Base-by-base conservation (phyloP, 2,329 filamentous ascomycete genomes). In the Claviceps lovelessii region DNA sequence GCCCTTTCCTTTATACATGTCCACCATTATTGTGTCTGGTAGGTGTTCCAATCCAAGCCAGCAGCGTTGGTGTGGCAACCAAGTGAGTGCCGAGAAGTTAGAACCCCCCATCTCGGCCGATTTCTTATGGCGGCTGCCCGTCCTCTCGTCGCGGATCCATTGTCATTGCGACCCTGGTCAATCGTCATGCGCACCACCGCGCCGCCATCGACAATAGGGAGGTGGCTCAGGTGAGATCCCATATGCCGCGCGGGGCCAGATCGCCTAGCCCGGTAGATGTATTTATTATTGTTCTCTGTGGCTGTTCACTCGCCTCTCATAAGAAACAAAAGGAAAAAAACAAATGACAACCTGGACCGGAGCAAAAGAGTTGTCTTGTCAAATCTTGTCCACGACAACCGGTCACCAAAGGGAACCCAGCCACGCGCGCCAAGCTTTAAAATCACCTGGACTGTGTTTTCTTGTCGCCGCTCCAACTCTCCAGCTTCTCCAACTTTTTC, bases 161-260 rank as follows among this genome's bases (percentile, higher is more conserved):
- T 54, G 50, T 51, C 46, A 44, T 42, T 58, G 56, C 45, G 54
- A 58, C 58, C 56, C 52, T 50, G 49, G 55, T 41, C 53, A 35
- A 39, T 44, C 54, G 47, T 52, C 51, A 19, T 54, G 49, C 42
- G 54, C 54, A 54, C 54, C 53, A 54, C 44, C 45, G 54, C 59
- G 53, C 53, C 49, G 52, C 55, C 49, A n/a, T 52, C 33, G 15
- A 54, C 51, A 54, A 55, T 55, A 55, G 49, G 47, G n/a, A 45
- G 29, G n/a, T 52, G 52, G 54, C 17, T 41, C 15, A 28, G 45
- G 53, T 51, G 46, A 10, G 35, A 10, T 37, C 10, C 19, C 29
- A 42, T 46, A 49, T 50, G 46, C 50, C 55, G 46, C 39, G 46
- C 33, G 41, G 47, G 46, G 37, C 41, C 39, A 45, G 47, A 44